Evolutionary conservation across 2,329 filamentous ascomycete genomes (phyloP), one percentile per base, ranked within the genome.

Genomic region (Colletotrichum cordylinicola): DNA sequence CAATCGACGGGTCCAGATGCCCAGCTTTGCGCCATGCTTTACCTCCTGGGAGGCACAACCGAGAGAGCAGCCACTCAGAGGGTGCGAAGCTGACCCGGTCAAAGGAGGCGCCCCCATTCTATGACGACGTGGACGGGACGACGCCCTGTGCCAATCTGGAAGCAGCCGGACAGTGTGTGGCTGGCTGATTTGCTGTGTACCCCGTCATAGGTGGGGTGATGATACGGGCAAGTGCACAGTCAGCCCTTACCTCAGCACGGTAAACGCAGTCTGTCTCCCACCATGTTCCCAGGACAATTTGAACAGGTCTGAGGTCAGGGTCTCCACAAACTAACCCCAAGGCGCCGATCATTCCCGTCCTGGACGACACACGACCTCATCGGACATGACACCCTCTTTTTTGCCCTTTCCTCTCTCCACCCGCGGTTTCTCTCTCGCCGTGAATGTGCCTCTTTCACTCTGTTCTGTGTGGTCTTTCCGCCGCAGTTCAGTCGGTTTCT

Each of bases 221-320:
- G 24, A 24, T 24, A 24, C 24, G 3, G 3, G 24, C 24, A 24
- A 24, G 24, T 29, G 56, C 29, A 35, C 66, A 39, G 66, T 61
- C 33, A 62, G 27, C 31, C 13, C n/a, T n/a, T 21, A 31, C 1
- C 7, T n/a, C 58, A 33, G n/a, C 58, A 64, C n/a, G 18, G 6
- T 24, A 61, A 18, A 2, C 12, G 15, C 33, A 21, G 6, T n/a
- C 15, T 33, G 18, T 33, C 65, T 21, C 37, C 15, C 74, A 70
- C 65, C 71, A 24, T 4, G 4, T 24, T 4, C 4, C 24, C 24
- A 24, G 4, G 24, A 24, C 24, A 24, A 24, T 24, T 24, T 4
- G 24, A 24, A 78, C 77, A 78, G 77, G 74, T 72, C 64, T 78
- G 77, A 78, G 71, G 77, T 77, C 77, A 78, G 52, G 55, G 65